Percentiles rank a stretch among this genome's conserved stretches.
Evolutionary conservation across 768 basidiomycete genomes (phyloP).

Genomic region (Trichaptum fuscoviolaceum): DNA sequence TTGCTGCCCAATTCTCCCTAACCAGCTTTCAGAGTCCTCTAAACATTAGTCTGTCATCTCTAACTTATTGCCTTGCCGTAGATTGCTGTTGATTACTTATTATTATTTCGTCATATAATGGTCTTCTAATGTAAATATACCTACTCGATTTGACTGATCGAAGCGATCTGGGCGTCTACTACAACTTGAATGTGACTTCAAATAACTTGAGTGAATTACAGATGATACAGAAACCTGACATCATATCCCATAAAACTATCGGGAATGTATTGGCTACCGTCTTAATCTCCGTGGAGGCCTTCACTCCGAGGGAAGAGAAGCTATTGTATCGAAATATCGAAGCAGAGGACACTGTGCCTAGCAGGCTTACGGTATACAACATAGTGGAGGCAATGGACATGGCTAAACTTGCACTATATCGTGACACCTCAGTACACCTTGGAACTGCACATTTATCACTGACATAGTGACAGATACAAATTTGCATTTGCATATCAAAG

Average conservation of each 20-base stretch:
- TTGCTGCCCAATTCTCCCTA: neutral
- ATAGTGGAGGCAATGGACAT: neutral
- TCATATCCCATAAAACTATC: too few relatives aligned
- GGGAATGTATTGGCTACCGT: too few relatives aligned
- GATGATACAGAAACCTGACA: neutral
- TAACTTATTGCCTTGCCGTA: neutral
- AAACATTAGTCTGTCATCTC: neutral
- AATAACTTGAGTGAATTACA: neutral
- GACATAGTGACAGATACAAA: neutral
- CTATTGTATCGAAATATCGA: neutral
- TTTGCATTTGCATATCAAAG: neutral
- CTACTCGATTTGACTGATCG: neutral
- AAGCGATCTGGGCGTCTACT: neutral
- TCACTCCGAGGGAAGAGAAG: neutral
- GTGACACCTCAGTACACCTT: neutral
- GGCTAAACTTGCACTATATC: too few relatives aligned
- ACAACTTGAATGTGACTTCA: neutral
- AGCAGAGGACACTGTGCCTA: neutral
- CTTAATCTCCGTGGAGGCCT: neutral
- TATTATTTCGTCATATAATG: slow-evolving; percentile 1
- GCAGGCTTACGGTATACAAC: neutral
- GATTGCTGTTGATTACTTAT: neutral
- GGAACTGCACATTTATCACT: neutral
- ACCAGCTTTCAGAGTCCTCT: neutral
- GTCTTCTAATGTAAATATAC: slow-evolving; percentile 1